phyloP scores from a whole-genome alignment of 2,329 filamentous ascomycete genomes.

The Xylaria sp. region DNA sequence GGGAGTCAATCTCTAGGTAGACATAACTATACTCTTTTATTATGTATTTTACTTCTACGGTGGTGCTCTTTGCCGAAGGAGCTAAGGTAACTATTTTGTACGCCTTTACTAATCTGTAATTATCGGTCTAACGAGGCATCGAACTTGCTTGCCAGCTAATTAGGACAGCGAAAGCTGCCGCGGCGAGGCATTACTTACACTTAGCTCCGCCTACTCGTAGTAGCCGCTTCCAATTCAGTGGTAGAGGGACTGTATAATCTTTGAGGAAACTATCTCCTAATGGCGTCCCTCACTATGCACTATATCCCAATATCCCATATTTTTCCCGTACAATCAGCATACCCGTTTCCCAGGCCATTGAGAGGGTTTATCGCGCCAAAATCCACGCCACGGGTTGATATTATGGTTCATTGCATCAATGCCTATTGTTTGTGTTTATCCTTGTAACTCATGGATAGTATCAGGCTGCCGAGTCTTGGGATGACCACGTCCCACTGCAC shows the following conservation, averaged over 20 bases:
- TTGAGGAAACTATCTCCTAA: too few species aligned
- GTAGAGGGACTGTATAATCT: neutral
- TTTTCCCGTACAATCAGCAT: too few species aligned
- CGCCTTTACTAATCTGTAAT: neutral
- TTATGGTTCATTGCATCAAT: neutral
- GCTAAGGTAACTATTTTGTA: neutral
- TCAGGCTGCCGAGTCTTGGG: constrained; percentile 10
- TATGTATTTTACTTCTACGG: neutral
- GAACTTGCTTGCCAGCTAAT: neutral
- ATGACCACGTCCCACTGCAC: neutral
- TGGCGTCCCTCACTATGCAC: too few species aligned
- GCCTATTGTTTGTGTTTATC: neutral
- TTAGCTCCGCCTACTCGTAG: too few species aligned
- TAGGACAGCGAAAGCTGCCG: neutral
- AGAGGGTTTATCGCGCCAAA: neutral
- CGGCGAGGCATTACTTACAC: neutral
- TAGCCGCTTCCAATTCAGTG: neutral
- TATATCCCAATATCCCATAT: neutral
- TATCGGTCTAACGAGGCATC: neutral
- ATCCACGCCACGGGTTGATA: neutral
- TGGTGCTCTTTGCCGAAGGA: neutral
- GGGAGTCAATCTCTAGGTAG: neutral
- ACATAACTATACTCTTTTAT: neutral
- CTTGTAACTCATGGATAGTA: constrained; percentile 32
- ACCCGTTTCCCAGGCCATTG: neutral